Base-by-base conservation (phyloP, 2,329 filamentous ascomycete genomes). In the Phialophora verrucosa region DNA sequence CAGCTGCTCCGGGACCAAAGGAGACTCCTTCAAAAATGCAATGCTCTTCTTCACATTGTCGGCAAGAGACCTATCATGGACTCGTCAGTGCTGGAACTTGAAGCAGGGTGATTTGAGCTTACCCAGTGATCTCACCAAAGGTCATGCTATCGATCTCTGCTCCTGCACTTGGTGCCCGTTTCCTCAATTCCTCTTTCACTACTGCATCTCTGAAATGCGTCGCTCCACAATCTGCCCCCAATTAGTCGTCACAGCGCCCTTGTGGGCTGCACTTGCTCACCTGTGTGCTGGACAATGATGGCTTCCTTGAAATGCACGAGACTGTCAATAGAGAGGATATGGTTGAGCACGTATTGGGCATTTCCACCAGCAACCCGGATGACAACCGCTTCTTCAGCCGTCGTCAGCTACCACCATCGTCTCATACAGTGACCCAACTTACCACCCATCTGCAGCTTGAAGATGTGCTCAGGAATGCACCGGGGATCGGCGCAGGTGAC, bases 401-500 rank as follows among this genome's bases (percentile, higher is more conserved):
- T 38, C 27, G 56, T 64, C 47, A 64, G 50, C 49, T 23, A 53
- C 27, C 17, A 12, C 10, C 7, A 1, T 25, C 5, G 12, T 23
- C 35, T 12, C 27, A 20, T 23, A 23, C 27, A 27, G 11, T 32
- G 23, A 2, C 31, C 10, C 44, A 12, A 27, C 49, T 55, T 57
- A 55, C 57, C 66, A 50, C 58, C 51, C 11, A 38, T 62, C 3
- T 63, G 27, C 17, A 68, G 55, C 6, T 65, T 50, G 59, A 65
- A 67, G 56, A 63, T 65, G 53, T 64, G 50, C 47, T 65, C 63
- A 17, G 66, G 63, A 35, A 61, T 64, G 38, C 59, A 63, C 12
- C 66, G 63, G 8, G 66, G 66, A 53, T 68, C 66, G 3, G 63
- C 66, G 12, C 66, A 66, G n/a, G 35, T 65, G 63, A 68, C 63